Percentiles rank a stretch among this genome's conserved stretches.
These are phyloP conservation scores for Fragaria iinumae DNA, from an alignment of 306 rosid species.

Conservation along the genomic window DNA sequence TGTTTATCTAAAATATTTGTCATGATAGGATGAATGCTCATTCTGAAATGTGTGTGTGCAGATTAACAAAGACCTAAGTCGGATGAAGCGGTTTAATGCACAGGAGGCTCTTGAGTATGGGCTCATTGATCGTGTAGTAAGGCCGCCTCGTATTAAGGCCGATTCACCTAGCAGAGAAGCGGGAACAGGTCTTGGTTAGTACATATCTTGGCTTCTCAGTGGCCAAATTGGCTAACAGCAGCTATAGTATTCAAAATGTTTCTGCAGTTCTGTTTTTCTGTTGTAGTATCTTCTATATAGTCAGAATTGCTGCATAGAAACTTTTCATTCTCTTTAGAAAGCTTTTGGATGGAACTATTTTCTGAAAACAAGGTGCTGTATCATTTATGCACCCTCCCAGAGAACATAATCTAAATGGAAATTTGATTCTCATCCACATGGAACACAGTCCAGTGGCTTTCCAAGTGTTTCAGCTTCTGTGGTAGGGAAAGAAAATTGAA, in stretches of 20 bases:
- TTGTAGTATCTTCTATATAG: conserved; percentile 27
- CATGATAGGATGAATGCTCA: conserved; percentile 3
- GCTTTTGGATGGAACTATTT: conserved; percentile 6
- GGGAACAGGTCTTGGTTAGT: conserved; percentile 80
- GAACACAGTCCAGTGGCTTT: neutral
- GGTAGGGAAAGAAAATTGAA: neutral
- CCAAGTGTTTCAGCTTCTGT: neutral
- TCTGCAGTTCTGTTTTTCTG: conserved; percentile 20
- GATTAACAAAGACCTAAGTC: conserved; percentile 64
- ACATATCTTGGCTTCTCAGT: conserved; percentile 18
- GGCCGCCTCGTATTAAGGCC: conserved; percentile 82
- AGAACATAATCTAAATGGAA: neutral
- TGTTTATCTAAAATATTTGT: neutral
- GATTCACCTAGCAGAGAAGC: conserved; percentile 68
- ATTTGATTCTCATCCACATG: neutral
- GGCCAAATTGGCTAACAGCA: conserved; percentile 12
- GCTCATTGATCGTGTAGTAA: conserved; percentile 68
- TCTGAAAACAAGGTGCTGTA: neutral
- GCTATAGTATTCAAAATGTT: conserved; percentile 20
- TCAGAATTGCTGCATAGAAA: conserved; percentile 27
- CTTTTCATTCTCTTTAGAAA: conserved; percentile 5
- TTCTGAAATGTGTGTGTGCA: conserved; percentile 34
- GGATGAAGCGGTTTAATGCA: conserved; percentile 67
- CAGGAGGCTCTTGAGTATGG: conserved; percentile 95
- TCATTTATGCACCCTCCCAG: neutral